Conservation (phyloP, 495 filamentous ascomycete species). For the Neurospora africana region DNA sequence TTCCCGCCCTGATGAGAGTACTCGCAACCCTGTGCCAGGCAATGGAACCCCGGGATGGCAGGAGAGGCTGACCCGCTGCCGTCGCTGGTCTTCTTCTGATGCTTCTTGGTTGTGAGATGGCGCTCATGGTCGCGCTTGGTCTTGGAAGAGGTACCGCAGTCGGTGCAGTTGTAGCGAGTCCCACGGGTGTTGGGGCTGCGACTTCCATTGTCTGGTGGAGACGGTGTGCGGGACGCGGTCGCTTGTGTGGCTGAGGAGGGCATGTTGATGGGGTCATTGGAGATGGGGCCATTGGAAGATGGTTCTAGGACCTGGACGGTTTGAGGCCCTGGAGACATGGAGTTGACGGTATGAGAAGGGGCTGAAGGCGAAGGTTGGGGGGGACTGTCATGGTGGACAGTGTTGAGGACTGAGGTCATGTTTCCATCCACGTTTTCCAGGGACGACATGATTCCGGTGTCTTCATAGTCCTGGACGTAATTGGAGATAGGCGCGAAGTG, state of each 20-base stretch:
- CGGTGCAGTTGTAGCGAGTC: neutral
- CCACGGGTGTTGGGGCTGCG: neutral
- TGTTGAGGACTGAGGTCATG: neutral
- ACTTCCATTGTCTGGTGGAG: neutral
- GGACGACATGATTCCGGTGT: accelerated
- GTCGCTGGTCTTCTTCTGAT: neutral
- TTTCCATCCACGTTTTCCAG: neutral
- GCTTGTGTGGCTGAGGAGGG: neutral
- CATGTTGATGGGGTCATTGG: neutral
- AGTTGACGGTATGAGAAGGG: neutral
- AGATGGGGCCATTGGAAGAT: too few species aligned
- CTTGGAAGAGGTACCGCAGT: neutral
- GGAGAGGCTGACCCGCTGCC: neutral
- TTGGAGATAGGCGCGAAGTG: neutral
- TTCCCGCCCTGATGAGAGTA: neutral
- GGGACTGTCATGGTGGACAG: neutral
- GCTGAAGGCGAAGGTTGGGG: neutral
- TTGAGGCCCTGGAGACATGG: neutral
- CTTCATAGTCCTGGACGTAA: neutral
- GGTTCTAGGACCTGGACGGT: neutral
- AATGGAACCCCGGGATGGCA: neutral
- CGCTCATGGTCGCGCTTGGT: neutral
- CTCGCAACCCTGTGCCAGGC: neutral
- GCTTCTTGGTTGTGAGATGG: neutral
- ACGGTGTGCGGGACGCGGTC: neutral